phyloP scores from a whole-genome alignment of 2,329 filamentous ascomycete genomes.

The Sclerotinia nivalis region DNA sequence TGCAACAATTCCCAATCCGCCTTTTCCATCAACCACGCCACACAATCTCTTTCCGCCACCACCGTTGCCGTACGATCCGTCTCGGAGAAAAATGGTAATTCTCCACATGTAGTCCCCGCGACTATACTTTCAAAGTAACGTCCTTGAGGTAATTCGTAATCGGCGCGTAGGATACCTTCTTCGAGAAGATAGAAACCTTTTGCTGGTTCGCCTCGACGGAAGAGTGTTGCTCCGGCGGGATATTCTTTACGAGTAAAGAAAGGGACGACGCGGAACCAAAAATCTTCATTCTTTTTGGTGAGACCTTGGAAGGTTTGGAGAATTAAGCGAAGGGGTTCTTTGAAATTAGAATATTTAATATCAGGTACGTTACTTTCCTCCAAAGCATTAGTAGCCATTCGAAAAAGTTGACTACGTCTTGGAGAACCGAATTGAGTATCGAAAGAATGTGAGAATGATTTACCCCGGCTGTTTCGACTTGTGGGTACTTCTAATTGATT shows the following conservation, averaged over 20 bases:
- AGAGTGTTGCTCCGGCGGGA: constrained; percentile 70
- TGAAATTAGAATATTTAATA: constrained; percentile 79
- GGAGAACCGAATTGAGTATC: constrained; percentile 72
- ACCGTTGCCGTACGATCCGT: constrained; percentile 86
- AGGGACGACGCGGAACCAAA: constrained; percentile 79
- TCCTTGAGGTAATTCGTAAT: constrained; percentile 90
- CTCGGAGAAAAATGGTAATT: constrained; percentile 93
- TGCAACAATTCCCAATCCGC: constrained; percentile 74
- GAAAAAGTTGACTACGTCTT: constrained; percentile 72
- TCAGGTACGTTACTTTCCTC: constrained; percentile 56
- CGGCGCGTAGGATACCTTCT: constrained; percentile 81
- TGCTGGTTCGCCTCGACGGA: constrained; percentile 72
- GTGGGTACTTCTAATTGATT: constrained; percentile 36
- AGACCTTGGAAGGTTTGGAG: constrained; percentile 93
- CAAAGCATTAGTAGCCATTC: constrained; percentile 75
- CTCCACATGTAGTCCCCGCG: constrained; percentile 90
- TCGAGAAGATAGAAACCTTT: constrained; percentile 90
- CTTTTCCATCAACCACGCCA: constrained; percentile 77
- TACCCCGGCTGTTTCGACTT: constrained; percentile 16
- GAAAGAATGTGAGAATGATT: constrained; percentile 50
- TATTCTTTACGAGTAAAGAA: constrained; percentile 76
- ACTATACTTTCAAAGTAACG: constrained; percentile 88
- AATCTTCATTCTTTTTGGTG: constrained; percentile 85
- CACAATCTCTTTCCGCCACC: constrained; percentile 75
- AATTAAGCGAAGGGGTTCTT: constrained; percentile 86